Evolutionary conservation across 164 flowering plant genomes (phyloP).

Genomic region (Annona squamosa): DNA sequence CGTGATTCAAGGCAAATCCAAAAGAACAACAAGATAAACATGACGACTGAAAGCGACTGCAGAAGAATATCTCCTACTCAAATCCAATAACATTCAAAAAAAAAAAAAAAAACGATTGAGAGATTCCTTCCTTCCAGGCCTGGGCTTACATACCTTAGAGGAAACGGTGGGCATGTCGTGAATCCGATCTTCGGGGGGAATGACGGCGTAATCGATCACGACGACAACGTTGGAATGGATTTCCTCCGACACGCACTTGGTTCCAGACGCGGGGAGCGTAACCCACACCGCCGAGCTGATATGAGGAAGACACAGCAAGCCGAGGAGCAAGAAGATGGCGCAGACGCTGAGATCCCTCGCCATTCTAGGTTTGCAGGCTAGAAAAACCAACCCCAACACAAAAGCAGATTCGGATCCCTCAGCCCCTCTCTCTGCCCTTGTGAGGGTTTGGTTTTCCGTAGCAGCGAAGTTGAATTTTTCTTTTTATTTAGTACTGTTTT

Average conservation of each 20-base stretch:
- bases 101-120: neutral
- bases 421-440: neutral
- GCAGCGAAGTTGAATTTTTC: too few relatives aligned
- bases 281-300: conserved; percentile 27
- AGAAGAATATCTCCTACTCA: neutral
- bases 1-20: neutral
- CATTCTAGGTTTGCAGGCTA: conserved; percentile 9
- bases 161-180: conserved; percentile 22
- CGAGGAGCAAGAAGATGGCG: conserved; percentile 6
- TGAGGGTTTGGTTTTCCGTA: neutral
- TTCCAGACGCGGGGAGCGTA: conserved; percentile 33
- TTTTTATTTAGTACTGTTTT: too few relatives aligned
- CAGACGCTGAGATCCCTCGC: conserved; percentile 4
- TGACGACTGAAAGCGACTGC: neutral
- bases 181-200: conserved; percentile 21
- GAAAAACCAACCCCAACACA: neutral
- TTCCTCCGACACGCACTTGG: conserved; percentile 46
- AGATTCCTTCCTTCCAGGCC: neutral
- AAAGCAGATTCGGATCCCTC: neutral
- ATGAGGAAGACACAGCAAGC: conserved; percentile 5
- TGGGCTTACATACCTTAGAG: conserved; percentile 20
- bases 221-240: conserved; percentile 38
- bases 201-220: conserved; percentile 31
- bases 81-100: too few relatives aligned
- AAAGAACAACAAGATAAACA: too few relatives aligned